Evolutionary conservation across 1,284 basidiomycete species (phyloP).

Genomic region (Mycena sp.): DNA sequence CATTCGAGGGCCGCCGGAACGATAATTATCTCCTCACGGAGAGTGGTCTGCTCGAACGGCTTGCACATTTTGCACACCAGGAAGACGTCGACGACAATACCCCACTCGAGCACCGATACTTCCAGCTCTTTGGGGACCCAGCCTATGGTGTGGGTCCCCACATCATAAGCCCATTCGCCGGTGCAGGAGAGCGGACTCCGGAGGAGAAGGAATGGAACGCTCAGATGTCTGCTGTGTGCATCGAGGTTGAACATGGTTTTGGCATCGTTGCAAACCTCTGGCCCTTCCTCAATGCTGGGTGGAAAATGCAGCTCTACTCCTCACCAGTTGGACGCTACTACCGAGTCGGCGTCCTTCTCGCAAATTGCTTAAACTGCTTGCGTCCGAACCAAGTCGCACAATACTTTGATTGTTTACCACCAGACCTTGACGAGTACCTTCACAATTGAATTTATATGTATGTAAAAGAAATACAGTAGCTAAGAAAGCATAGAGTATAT

Average conservation of each 20-base stretch:
- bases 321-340: conserved; percentile 37
- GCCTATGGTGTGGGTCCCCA: too few species aligned
- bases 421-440: conserved; percentile 1
- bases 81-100: not conserved
- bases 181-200: too few species aligned
- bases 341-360: conserved; percentile 33
- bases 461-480: too few species aligned
- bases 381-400: conserved; percentile 33
- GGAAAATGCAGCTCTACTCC: conserved; percentile 32
- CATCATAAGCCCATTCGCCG: too few species aligned
- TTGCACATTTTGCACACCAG: not conserved
- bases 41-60: conserved; percentile 11
- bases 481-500: too few species aligned
- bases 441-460: not conserved
- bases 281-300: conserved; percentile 20
- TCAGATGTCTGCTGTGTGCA: too few species aligned
- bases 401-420: conserved; percentile 32
- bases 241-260: too few species aligned
- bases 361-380: conserved; percentile 33
- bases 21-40: conserved; percentile 29
- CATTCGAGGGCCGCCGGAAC: too few species aligned
- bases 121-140: too few species aligned
- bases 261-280: too few species aligned
- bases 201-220: too few species aligned
- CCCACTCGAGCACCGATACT: conserved; percentile 2